A percentile compares a stretch with the other conserved stretches of the same genome.
Evolutionary conservation across 257 asterid species (phyloP).

Genomic region (Salvia rosmarinus): DNA sequence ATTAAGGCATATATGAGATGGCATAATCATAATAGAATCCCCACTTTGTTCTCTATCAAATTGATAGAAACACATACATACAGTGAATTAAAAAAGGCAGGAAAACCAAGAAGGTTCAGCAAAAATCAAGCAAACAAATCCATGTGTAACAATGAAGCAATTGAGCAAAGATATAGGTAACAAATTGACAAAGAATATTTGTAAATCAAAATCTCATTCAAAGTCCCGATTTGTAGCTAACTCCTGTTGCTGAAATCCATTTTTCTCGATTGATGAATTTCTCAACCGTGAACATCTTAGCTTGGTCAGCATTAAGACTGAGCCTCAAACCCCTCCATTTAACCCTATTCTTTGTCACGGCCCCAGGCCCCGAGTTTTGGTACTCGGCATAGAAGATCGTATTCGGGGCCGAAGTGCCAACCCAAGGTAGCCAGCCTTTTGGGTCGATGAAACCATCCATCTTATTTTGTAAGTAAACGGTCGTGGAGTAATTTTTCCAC

Average conservation of each 20-base stretch:
- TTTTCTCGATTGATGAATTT: slow-evolving; percentile 55
- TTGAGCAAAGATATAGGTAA: background rate
- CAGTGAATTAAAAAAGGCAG: too few relatives aligned
- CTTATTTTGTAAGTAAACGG: slow-evolving; percentile 48
- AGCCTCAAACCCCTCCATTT: slow-evolving; percentile 77
- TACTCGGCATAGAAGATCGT: slow-evolving; percentile 80
- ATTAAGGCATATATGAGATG: too few relatives aligned
- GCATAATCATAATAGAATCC: too few relatives aligned
- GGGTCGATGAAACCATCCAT: slow-evolving; percentile 59
- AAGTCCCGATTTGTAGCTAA: slow-evolving; percentile 59
- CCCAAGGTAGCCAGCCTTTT: slow-evolving; percentile 89
- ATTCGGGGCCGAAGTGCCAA: slow-evolving; percentile 64
- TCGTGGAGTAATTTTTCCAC: slow-evolving; percentile 84
- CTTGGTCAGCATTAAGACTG: slow-evolving; percentile 47
- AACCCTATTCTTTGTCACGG: slow-evolving; percentile 67
- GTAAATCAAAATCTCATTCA: slow-evolving; percentile 34
- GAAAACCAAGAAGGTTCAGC: background rate
- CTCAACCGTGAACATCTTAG: slow-evolving; percentile 61
- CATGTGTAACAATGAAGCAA: slow-evolving; percentile 20
- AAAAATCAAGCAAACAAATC: slow-evolving; percentile 11
- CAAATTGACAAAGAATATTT: background rate
- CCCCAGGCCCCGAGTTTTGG: slow-evolving; percentile 64
- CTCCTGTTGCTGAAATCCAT: slow-evolving; percentile 66
- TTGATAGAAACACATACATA: too few relatives aligned
- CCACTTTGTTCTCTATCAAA: too few relatives aligned